These are phyloP conservation scores for Daldinia concentrica DNA, from an alignment of 495 filamentous ascomycete species.

Conservation along the genomic window DNA sequence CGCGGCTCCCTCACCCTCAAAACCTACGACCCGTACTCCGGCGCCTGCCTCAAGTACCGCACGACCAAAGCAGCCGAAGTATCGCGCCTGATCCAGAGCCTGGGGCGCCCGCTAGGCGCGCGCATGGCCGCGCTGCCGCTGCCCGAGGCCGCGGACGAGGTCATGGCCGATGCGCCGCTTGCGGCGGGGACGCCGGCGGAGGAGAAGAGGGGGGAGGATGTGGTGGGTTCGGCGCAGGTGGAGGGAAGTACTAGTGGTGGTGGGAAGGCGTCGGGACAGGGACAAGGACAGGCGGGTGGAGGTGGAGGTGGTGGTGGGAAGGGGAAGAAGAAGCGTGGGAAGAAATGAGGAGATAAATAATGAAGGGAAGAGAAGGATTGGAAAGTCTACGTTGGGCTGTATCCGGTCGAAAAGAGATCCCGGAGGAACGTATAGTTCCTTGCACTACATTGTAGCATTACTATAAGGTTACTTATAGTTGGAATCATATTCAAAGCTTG, in stretches of 20 bases:
- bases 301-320: constrained; percentile 53
- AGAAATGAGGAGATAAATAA: constrained; percentile 52
- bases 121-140: constrained; percentile 68
- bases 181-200: constrained; percentile 52
- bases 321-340: constrained; percentile 67
- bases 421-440: background rate
- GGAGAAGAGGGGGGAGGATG: constrained; percentile 23
- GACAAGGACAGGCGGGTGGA: constrained; percentile 39
- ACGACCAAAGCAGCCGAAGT: constrained; percentile 94
- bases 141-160: constrained; percentile 48
- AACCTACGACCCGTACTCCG: constrained; percentile 85
- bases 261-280: constrained; percentile 12
- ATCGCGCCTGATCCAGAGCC: constrained; percentile 74
- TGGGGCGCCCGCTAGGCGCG: constrained; percentile 70
- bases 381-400: background rate
- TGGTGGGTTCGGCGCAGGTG: constrained; percentile 45
- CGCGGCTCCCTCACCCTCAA: constrained; percentile 81
- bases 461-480: background rate
- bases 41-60: constrained; percentile 86
- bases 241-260: background rate
- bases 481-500: background rate
- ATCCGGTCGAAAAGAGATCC: background rate
- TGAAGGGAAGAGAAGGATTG: constrained; percentile 18
- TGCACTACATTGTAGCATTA: background rate
- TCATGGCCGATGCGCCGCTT: constrained; percentile 51